Conservation (phyloP, 2,329 filamentous ascomycete species). For the Penicillium sp. region DNA sequence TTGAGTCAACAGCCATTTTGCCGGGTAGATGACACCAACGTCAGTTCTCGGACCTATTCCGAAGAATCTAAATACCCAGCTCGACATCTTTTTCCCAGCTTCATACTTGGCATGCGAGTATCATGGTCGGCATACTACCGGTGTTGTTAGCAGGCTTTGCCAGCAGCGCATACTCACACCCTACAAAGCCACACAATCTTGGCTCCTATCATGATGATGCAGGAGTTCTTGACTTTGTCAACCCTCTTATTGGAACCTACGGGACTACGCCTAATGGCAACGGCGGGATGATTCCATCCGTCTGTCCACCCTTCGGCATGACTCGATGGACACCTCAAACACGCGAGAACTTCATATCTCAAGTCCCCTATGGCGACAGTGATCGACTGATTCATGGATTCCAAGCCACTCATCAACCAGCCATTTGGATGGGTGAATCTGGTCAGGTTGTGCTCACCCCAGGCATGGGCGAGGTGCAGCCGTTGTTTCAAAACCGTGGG, state of each 20-base stretch:
- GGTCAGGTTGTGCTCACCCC: constrained; percentile 49
- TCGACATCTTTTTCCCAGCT: no score
- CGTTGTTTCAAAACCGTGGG: constrained; percentile 45
- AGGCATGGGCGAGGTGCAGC: constrained; percentile 35
- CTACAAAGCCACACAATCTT: background rate
- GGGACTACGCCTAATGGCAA: constrained; percentile 22
- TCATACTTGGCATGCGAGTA: background rate
- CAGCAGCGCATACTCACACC: background rate
- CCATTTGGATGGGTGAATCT: constrained; percentile 56
- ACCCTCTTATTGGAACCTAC: constrained; percentile 24
- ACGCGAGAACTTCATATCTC: constrained; percentile 52
- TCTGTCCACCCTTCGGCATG: constrained; percentile 44
- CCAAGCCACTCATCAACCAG: constrained; percentile 54
- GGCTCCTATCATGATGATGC: constrained; percentile 10
- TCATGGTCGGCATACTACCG: background rate
- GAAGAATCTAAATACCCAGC: background rate
- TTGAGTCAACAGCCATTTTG: background rate
- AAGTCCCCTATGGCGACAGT: constrained; percentile 50
- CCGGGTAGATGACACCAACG: background rate
- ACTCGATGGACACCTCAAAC: constrained; percentile 55
- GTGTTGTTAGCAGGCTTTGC: background rate
- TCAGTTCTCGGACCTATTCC: background rate
- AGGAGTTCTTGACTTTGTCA: constrained; percentile 19
- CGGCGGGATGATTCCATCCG: constrained; percentile 27
- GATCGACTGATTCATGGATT: constrained; percentile 51